Base-by-base conservation (phyloP, 441 rosid species). In the Arabidopsis hybrid region DNA sequence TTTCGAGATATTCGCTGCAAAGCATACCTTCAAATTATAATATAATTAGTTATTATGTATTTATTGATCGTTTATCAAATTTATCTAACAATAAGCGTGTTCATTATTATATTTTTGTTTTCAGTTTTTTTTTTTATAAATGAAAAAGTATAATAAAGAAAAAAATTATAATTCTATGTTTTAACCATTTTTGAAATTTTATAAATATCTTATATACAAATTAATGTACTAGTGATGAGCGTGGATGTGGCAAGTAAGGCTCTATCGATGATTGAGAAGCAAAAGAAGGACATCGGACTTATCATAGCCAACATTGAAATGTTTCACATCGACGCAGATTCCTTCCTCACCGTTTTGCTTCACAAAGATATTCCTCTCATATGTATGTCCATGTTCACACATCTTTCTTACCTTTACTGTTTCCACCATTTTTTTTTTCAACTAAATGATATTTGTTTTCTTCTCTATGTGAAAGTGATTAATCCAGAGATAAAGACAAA, bases 251-350 rank as follows among this genome's bases (percentile, higher is more conserved):
- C 79, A 26, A 50, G 67, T 1, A 47, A 51, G 7, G 91, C 87
- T 32, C 3, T 84, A 61, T 60, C 81, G 1, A 63, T 80, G 79
- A 69, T 87, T 31, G 68, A 21, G 13, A 60, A 70, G 34, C 40
- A 80, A 0, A 58, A 80, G 5, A 60, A 79, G 5, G 78, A 52
- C 43, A 86, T 87, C 67, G 73, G 68, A 66, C 70, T 89, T 65
- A 78, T 83, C 21, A 73, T 89, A 66, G 88, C 83, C 21, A 82
- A 75, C 52, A 61, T 50, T 14, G 68, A 79, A 52, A 60, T 67
- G 66, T 64, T 71, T 5, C 72, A 85, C 10, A 70, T 80, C 55
- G 58, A 80, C n/a, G n/a, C 70, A 45, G 13, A 64, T 21, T 49
- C 72, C 0, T 82, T 89, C 35, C 75, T 82, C 32, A 52, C 31